Conservation (phyloP, 371 early-diverging fungal genomes). For the Mucor velutinosus region DNA sequence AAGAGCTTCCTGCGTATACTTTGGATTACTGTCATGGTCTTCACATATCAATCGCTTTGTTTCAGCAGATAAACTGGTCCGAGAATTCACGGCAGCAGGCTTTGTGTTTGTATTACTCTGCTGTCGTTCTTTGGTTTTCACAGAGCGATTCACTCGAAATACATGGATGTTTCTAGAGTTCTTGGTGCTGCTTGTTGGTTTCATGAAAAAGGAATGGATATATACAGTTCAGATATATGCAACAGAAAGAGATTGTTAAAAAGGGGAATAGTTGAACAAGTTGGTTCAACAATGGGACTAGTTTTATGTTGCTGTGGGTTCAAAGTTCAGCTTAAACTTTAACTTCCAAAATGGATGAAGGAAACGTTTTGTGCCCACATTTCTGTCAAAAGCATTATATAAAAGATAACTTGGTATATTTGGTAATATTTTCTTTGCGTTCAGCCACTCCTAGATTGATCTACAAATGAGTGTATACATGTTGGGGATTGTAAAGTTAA, state of each 20-base stretch:
- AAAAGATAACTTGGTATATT: background rate
- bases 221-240: background rate
- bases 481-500: background rate
- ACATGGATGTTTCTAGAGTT: constrained; percentile 20
- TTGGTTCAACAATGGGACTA: constrained; percentile 1
- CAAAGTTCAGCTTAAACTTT: constrained; percentile 12
- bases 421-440: background rate
- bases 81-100: constrained; percentile 1
- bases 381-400: constrained; percentile 10
- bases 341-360: constrained; percentile 4
- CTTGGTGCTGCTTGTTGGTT: background rate
- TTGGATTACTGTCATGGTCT: constrained; percentile 22
- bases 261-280: background rate
- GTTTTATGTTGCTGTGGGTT: background rate
- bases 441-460: background rate
- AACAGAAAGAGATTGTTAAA: background rate
- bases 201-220: constrained; percentile 1
- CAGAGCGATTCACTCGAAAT: constrained; percentile 22
- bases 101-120: background rate
- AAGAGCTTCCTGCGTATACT: constrained; percentile 21
- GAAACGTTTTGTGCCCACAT: constrained; percentile 11
- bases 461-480: background rate
- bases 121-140: background rate
- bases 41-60: constrained; percentile 26
- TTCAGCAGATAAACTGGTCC: constrained; percentile 25